Base-by-base conservation (phyloP, 1,284 basidiomycete species). In the Gomphus bonarii region DNA sequence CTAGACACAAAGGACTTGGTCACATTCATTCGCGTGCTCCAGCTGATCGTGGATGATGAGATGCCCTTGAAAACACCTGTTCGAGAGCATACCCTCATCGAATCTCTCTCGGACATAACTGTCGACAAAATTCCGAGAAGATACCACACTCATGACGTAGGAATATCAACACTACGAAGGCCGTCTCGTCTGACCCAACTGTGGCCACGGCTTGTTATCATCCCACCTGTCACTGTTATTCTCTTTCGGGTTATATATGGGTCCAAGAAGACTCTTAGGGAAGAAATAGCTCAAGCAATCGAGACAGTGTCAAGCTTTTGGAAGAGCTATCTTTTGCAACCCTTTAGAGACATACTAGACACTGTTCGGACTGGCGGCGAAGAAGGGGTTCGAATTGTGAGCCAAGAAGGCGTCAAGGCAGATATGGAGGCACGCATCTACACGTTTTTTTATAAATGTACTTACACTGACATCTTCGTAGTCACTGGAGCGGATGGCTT, bases 401-500 rank as follows among this genome's bases (percentile, higher is more conserved):
- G 81, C 56, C 78, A 78, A 59, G 86, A 92, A 65, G 89, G 84
- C 47, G 80, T 95, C 12, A 75, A 78, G 22, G 87, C 90, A 6
- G 92, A 95, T 66, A 66, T 92, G 54, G 79, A 88, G 61, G 88
- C 88, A 64, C 63, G 78, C 70, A n/a, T 36, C 25, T 38, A 33
- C 57, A 57, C 59, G n/a, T 30, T 48, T 35, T 43, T 28, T 47
- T 30, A 18, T 30, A 28, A 3, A 38, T 11, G 18, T 11, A 0
- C 30, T 8, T 31, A 14, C 18, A 20, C 28, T 20, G 22, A 33
- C 36, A 22, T 25, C 8, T 31, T 47, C 55, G 12, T 55, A 95
- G 87, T 93, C 89, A 22, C 76, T 99, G 12, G 90, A 97, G 70
- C 78, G 95, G 40, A 99, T 99, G 95, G 84, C 93, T 3, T 70